A percentile compares a stretch with the other conserved stretches of the same genome.
phyloP scores from a whole-genome alignment of 1,139 yeast species.

The Yamadazyma epiphylla region DNA sequence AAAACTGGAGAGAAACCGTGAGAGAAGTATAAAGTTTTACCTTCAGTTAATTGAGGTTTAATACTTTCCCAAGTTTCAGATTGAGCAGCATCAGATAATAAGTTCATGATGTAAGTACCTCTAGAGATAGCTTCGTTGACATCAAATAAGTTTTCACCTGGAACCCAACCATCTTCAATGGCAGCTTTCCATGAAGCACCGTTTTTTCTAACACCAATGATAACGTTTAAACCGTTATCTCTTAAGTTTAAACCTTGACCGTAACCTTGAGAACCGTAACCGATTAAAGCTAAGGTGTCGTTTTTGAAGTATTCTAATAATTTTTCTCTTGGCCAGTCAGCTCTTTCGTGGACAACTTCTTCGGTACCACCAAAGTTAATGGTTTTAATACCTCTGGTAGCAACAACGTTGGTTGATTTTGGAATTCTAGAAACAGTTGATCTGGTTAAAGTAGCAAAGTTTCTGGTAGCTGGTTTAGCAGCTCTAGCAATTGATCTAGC shows the following conservation, averaged over 20 bases:
- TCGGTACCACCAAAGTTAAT: constrained; percentile 96
- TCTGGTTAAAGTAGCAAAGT: constrained; percentile 58
- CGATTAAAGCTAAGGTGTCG: constrained; percentile 95
- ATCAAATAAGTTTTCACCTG: constrained; percentile 96
- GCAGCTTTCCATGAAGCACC: constrained; percentile 99
- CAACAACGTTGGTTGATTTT: constrained; percentile 31
- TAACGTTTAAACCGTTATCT: constrained; percentile 97
- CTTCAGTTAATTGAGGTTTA: constrained; percentile 91
- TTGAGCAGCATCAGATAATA: constrained; percentile 98
- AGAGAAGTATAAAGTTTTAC: constrained; percentile 96
- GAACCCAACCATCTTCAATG: constrained; percentile 99
- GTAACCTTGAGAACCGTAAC: constrained; percentile 99
- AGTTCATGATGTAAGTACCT: constrained; percentile 96
- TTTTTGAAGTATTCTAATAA: constrained; percentile 93
- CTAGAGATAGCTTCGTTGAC: constrained; percentile 87
- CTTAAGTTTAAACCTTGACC: constrained; percentile 99
- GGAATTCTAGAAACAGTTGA: constrained; percentile 34
- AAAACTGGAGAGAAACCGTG: constrained; percentile 99
- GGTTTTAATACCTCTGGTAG: constrained; percentile 85
- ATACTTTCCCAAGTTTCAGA: constrained; percentile 92
- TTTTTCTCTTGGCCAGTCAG: constrained; percentile 99
- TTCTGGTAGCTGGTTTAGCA: constrained; percentile 55
- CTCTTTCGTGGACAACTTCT: constrained; percentile 96
- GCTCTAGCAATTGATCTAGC: constrained; percentile 58
- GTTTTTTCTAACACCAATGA: constrained; percentile 95